Percentiles rank a stretch among this genome's conserved stretches.
phyloP scores from a whole-genome alignment of 1,284 basidiomycete genomes.

The Microbotryum saponariae region DNA sequence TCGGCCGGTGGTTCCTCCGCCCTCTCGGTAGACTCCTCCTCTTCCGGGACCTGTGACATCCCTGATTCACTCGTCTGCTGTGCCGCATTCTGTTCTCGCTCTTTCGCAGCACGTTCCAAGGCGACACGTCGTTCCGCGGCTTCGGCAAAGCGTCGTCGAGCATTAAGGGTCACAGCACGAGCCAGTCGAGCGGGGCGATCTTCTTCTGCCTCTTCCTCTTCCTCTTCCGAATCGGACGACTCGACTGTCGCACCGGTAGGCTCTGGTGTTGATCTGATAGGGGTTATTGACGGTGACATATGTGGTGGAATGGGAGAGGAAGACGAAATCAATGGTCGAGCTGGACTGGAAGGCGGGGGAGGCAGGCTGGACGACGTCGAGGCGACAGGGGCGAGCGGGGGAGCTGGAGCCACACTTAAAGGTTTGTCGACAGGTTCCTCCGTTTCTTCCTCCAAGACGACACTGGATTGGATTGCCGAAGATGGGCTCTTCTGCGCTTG shows the following conservation, averaged over 20 bases:
- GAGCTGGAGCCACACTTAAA: too few species aligned
- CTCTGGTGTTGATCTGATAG: too few species aligned
- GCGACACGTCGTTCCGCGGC: constrained; percentile 25
- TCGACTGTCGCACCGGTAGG: neutral
- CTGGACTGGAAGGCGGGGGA: too few species aligned
- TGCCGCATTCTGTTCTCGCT: neutral
- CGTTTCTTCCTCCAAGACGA: neutral
- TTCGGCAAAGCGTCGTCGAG: constrained; percentile 18
- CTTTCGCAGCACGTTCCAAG: constrained; percentile 3
- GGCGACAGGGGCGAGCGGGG: too few species aligned
- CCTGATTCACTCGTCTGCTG: too few species aligned
- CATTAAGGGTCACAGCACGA: constrained; percentile 1
- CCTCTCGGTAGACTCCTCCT: neutral
- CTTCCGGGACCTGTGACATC: neutral
- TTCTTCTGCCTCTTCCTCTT: neutral
- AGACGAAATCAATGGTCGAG: too few species aligned
- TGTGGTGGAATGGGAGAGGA: too few species aligned
- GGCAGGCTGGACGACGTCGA: too few species aligned
- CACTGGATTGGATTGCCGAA: neutral
- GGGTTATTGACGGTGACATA: too few species aligned
- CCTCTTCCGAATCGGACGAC: neutral
- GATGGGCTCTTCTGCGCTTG: neutral
- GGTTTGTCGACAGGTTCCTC: neutral
- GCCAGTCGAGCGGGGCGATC: neutral
- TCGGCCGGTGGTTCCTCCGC: neutral